Evolutionary conservation across 495 filamentous ascomycete genomes (phyloP).

Genomic region (Hypomontagnella submonticulosa): DNA sequence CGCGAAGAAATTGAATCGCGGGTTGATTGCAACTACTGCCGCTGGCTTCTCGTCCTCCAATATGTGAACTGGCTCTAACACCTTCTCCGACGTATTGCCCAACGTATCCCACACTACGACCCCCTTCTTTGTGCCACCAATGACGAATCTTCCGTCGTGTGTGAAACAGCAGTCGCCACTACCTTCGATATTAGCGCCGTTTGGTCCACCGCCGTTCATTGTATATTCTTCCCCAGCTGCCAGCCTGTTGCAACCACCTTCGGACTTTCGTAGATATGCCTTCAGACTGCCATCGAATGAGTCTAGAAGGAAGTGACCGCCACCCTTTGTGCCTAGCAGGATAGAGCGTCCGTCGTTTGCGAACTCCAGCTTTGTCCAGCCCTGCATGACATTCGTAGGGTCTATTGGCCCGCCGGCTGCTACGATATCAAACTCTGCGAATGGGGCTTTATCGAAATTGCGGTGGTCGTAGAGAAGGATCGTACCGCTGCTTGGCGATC

Average conservation of each 20-base stretch:
- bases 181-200: conserved; percentile 55
- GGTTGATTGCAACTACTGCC: conserved; percentile 86
- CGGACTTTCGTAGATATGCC: conserved; percentile 66
- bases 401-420: conserved; percentile 53
- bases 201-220: conserved; percentile 45
- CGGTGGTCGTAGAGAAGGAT: conserved; percentile 92
- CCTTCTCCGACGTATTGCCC: conserved; percentile 62
- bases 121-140: conserved; percentile 79
- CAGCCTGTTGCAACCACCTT: conserved; percentile 56
- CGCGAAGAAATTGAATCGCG: conserved; percentile 87
- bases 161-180: conserved; percentile 87
- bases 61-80: conserved; percentile 70
- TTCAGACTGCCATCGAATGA: conserved; percentile 83
- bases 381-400: conserved; percentile 55
- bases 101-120: conserved; percentile 87
- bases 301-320: conserved; percentile 88
- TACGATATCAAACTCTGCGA: conserved; percentile 83
- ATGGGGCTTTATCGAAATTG: conserved; percentile 90
- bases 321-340: conserved; percentile 80
- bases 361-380: conserved; percentile 90
- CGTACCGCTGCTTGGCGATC: conserved; percentile 76
- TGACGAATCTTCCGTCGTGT: conserved; percentile 85
- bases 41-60: conserved; percentile 74
- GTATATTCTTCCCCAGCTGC: conserved; percentile 58
- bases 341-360: conserved; percentile 92